Conservation (phyloP, 31 red algal species). For the Porphyra umbilicalis region DNA sequence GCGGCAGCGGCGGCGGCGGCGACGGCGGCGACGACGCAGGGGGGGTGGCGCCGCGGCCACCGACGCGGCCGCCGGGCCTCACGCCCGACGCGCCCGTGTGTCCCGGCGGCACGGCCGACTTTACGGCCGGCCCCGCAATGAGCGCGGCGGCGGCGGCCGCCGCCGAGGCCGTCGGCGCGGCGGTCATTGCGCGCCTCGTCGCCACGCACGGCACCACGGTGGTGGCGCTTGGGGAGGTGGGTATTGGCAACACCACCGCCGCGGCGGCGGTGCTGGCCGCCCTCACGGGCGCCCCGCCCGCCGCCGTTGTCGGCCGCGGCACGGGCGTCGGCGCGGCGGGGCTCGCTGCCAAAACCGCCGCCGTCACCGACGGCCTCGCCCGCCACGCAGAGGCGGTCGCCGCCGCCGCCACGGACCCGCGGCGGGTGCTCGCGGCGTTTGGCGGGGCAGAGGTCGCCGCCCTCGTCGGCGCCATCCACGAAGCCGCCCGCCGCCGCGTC, state of each 20-base stretch:
- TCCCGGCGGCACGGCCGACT: not conserved
- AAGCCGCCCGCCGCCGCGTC: not conserved
- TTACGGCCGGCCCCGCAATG: not conserved
- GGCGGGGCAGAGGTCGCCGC: conserved; percentile 4
- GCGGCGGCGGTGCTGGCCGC: not conserved
- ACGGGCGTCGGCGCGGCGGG: conserved; percentile 5
- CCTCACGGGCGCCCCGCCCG: not conserved
- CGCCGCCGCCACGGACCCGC: not conserved
- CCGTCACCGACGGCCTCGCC: not conserved
- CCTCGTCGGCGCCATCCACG: conserved; percentile 1
- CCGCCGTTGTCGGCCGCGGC: conserved; percentile 3
- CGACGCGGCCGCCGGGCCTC: not conserved
- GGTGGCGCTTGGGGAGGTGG: conserved; percentile 8
- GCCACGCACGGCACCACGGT: not conserved
- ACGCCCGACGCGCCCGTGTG: not conserved
- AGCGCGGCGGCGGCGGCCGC: not conserved
- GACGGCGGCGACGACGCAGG: not conserved
- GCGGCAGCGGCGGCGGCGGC: not conserved
- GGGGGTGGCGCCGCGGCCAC: not conserved
- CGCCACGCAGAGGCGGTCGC: not conserved
- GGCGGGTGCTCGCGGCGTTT: not conserved
- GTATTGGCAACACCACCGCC: conserved; percentile 18
- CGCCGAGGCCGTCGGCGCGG: not conserved
- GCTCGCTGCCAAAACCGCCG: not conserved
- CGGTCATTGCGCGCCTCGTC: not conserved